Conservation (phyloP, 257 asterid species). For the Ocimum tenuiflorum region DNA sequence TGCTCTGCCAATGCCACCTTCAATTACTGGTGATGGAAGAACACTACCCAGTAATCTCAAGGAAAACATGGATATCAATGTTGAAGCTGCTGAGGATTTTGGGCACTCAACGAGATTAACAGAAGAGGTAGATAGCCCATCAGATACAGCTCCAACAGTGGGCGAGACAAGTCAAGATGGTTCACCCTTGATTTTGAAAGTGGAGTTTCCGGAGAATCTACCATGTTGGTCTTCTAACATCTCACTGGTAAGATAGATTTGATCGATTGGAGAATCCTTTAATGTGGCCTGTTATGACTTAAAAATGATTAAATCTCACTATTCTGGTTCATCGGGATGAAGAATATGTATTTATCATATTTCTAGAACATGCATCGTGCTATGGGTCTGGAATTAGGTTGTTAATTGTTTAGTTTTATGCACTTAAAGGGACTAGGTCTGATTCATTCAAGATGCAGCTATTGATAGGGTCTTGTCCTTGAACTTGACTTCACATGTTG, state of each 20-base stretch:
- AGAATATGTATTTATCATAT: not conserved
- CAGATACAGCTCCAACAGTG: conserved; percentile 14
- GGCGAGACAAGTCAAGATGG: conserved; percentile 33
- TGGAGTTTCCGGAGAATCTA: conserved; percentile 23
- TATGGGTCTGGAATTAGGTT: not conserved
- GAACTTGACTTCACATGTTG: conserved; percentile 8
- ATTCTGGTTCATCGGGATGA: not conserved
- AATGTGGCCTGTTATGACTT: not conserved
- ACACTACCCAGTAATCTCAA: conserved; percentile 21
- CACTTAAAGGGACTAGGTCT: not conserved
- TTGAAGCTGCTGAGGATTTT: conserved; percentile 24
- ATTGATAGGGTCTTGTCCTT: not conserved
- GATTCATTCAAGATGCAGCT: not conserved
- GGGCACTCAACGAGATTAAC: conserved; percentile 22
- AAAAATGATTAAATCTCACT: not conserved
- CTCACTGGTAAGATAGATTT: conserved; percentile 45
- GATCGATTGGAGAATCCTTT: conserved; percentile 10
- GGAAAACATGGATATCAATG: conserved; percentile 30
- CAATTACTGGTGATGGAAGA: conserved; percentile 29
- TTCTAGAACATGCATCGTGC: not conserved
- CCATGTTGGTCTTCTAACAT: conserved; percentile 32
- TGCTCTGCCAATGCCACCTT: conserved; percentile 28
- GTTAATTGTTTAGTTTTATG: not conserved
- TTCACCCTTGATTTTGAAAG: conserved; percentile 27
- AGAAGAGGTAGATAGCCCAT: conserved; percentile 23